phyloP scores from a whole-genome alignment of 192 early-diverging fungal species.

The Podila epicladia region DNA sequence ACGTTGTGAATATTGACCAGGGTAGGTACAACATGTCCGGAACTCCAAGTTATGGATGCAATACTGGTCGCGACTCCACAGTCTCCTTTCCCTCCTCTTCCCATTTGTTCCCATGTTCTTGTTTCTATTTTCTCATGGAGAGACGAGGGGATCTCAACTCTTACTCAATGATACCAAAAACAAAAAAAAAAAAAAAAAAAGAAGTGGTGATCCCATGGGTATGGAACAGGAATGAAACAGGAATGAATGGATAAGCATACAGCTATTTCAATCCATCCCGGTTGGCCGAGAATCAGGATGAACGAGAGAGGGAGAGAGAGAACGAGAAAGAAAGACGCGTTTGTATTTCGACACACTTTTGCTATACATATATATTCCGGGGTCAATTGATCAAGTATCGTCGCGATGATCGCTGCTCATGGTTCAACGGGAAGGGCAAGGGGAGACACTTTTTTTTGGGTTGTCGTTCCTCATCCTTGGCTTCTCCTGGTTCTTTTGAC shows the following conservation, averaged over 20 bases:
- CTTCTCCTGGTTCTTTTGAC: not conserved
- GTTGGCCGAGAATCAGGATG: no score
- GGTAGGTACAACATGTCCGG: constrained; percentile 12
- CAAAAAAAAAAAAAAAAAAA: not conserved
- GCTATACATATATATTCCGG: no score
- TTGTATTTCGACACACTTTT: no score
- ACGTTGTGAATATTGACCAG: constrained; percentile 61
- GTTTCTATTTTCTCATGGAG: not conserved
- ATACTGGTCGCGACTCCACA: constrained; percentile 1
- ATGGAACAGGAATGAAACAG: no score
- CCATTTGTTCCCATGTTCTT: no score
- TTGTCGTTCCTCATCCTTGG: constrained; percentile 1
- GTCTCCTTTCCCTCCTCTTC: not conserved
- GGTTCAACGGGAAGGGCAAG: not conserved
- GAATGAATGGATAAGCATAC: no score
- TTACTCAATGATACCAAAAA: not conserved
- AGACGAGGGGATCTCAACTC: not conserved
- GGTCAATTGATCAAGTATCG: no score
- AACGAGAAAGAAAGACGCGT: no score
- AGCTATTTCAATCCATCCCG: no score
- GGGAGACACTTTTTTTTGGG: not conserved
- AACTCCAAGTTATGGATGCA: not conserved
- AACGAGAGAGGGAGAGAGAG: no score
- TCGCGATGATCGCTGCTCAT: not conserved
- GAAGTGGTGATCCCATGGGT: not conserved